A percentile compares a stretch with the other conserved stretches of the same genome.
Evolutionary conservation across 805 yeast genomes (phyloP).

Genomic region (Clavispora carvajalis): DNA sequence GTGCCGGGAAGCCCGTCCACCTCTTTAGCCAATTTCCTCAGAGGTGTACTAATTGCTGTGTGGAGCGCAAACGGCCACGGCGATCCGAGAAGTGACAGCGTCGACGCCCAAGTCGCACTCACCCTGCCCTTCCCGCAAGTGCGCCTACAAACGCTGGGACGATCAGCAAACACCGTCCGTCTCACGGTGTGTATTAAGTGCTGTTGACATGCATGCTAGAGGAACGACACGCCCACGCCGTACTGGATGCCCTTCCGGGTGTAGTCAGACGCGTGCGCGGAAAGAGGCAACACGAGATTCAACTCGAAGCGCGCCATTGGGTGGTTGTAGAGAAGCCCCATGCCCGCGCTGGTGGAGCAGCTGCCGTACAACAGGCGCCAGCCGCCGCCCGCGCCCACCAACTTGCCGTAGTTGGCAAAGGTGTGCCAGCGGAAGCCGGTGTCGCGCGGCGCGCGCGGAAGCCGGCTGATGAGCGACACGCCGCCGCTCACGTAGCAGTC

Average conservation of each 20-base stretch:
- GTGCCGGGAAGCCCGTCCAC: too few species aligned
- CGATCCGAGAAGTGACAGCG: too few species aligned
- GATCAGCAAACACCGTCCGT: too few species aligned
- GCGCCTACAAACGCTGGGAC: too few species aligned
- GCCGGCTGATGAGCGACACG: slow-evolving; percentile 35
- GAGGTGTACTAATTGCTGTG: too few species aligned
- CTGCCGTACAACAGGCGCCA: slow-evolving; percentile 6
- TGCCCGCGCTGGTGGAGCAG: slow-evolving; percentile 39
- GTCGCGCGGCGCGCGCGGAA: slow-evolving; percentile 39
- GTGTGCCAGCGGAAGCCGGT: slow-evolving; percentile 45
- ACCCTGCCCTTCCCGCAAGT: too few species aligned
- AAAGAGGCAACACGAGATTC: slow-evolving; percentile 48
- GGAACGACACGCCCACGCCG: slow-evolving; percentile 55
- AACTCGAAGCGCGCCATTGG: slow-evolving; percentile 57
- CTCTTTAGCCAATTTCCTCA: too few species aligned
- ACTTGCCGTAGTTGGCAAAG: slow-evolving; percentile 45
- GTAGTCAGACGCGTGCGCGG: slow-evolving; percentile 40
- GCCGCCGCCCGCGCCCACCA: slow-evolving; percentile 21
- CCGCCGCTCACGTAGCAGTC: slow-evolving; percentile 45
- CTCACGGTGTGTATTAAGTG: too few species aligned
- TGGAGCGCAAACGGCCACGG: too few species aligned
- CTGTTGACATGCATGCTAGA: slow-evolving; percentile 22
- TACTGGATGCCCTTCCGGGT: slow-evolving; percentile 51
- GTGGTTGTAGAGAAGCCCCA: slow-evolving; percentile 49
- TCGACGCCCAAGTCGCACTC: too few species aligned